Evolutionary conservation across 768 basidiomycete genomes (phyloP).

Genomic region (Dioszegia hungarica): DNA sequence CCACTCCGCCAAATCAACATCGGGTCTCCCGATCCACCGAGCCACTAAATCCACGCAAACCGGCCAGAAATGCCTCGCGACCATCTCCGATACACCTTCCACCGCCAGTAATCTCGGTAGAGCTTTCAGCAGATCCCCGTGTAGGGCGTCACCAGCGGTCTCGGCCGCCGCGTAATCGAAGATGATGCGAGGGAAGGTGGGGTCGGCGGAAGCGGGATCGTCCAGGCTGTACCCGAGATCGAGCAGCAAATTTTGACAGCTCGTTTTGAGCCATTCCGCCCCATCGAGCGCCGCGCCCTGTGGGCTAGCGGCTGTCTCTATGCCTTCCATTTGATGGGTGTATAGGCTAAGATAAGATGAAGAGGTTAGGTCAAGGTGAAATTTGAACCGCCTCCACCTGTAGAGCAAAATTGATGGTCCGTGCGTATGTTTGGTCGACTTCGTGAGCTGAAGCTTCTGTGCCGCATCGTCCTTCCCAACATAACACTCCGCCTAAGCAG

Average conservation of each 20-base stretch:
- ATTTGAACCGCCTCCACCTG: background rate
- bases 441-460: background rate
- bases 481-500: too few species aligned
- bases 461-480: too few species aligned
- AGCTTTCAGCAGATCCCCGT: conserved; percentile 61
- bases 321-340: background rate
- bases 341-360: background rate
- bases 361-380: background rate
- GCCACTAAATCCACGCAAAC: conserved; percentile 73
- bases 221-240: background rate
- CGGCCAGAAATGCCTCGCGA: conserved; percentile 69
- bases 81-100: conserved; percentile 56
- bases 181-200: conserved; percentile 12
- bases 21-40: conserved; percentile 63
- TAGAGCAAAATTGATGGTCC: background rate
- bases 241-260: background rate
- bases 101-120: conserved; percentile 49
- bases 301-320: background rate
- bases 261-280: background rate
- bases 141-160: conserved; percentile 51
- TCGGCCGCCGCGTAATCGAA: conserved; percentile 15
- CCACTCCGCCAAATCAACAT: conserved; percentile 35
- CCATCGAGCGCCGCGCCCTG: background rate
- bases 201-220: background rate
- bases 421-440: background rate